phyloP scores from a whole-genome alignment of 805 yeast genomes.

The Candida xyloterini region DNA sequence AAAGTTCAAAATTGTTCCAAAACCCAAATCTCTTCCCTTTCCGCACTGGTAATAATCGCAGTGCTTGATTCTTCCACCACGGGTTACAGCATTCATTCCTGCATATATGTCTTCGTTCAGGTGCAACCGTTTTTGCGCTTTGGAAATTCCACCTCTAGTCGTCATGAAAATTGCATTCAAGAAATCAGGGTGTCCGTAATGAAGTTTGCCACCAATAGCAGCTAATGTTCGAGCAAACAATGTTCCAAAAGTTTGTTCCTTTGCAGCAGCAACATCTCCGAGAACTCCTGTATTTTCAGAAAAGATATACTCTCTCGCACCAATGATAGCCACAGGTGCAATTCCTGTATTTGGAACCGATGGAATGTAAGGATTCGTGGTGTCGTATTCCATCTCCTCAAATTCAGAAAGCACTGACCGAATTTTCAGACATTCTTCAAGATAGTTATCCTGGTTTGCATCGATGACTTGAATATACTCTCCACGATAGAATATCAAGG shows the following conservation, averaged over 20 bases:
- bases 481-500: constrained; percentile 84
- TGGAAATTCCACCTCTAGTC: constrained; percentile 93
- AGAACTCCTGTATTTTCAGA: constrained; percentile 89
- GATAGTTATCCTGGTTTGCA: constrained; percentile 93
- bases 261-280: constrained; percentile 97
- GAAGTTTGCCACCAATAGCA: constrained; percentile 90
- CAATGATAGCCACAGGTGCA: constrained; percentile 82
- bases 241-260: constrained; percentile 96
- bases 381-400: constrained; percentile 64
- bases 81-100: constrained; percentile 82
- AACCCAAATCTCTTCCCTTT: constrained; percentile 93
- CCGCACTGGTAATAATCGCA: constrained; percentile 97
- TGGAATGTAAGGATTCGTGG: constrained; percentile 51
- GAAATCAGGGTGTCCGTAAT: constrained; percentile 97
- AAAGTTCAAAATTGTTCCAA: constrained; percentile 86
- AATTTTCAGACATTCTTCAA: constrained; percentile 91
- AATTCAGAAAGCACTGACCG: constrained; percentile 86
- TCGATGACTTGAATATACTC: constrained; percentile 94
- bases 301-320: constrained; percentile 93
- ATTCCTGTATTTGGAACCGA: constrained; percentile 44
- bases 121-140: constrained; percentile 91
- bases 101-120: constrained; percentile 94
- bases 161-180: constrained; percentile 88
- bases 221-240: constrained; percentile 90
- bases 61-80: constrained; percentile 94